Evolutionary conservation across 2,329 filamentous ascomycete species (phyloP).

Genomic region (Fusarium sp.): DNA sequence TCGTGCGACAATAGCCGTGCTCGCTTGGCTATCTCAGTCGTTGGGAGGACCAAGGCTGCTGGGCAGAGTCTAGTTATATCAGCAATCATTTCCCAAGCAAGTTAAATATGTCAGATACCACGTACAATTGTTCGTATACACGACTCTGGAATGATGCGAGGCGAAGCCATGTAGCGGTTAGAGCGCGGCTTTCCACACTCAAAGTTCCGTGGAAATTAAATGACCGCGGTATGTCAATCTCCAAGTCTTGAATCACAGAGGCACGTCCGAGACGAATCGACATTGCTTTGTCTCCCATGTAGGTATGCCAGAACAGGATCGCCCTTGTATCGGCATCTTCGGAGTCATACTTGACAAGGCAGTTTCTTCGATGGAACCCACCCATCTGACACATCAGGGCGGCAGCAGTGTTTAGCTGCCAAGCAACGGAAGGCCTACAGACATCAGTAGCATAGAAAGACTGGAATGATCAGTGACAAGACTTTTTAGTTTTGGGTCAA

Average conservation of each 20-base stretch:
- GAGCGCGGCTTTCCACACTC: conserved; percentile 48
- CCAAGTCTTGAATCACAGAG: conserved; percentile 68
- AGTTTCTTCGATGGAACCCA: conserved; percentile 66
- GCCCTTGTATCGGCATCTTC: conserved; percentile 53
- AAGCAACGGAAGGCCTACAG: conserved; percentile 71
- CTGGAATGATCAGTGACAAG: conserved; percentile 49
- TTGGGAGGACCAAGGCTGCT: conserved; percentile 56
- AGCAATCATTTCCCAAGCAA: neutral
- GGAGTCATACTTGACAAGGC: conserved; percentile 47
- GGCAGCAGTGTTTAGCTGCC: conserved; percentile 71
- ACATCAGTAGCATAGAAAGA: conserved; percentile 70
- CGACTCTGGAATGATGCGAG: conserved; percentile 58
- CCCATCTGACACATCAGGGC: conserved; percentile 71
- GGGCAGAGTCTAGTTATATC: conserved; percentile 60
- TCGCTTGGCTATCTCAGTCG: conserved; percentile 54
- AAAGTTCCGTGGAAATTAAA: conserved; percentile 58
- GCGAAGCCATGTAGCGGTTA: conserved; percentile 63
- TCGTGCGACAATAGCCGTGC: conserved; percentile 55
- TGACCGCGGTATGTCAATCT: conserved; percentile 63
- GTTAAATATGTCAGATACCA: neutral
- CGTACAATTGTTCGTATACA: conserved; percentile 65
- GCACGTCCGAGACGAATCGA: conserved; percentile 70
- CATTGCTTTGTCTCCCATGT: conserved; percentile 69
- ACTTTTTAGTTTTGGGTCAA: neutral
- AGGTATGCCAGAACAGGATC: conserved; percentile 64